Evolutionary conservation across 2,329 filamentous ascomycete species (phyloP), one percentile per base, ranked within the genome.

Genomic region (Penicillium sumatraense): DNA sequence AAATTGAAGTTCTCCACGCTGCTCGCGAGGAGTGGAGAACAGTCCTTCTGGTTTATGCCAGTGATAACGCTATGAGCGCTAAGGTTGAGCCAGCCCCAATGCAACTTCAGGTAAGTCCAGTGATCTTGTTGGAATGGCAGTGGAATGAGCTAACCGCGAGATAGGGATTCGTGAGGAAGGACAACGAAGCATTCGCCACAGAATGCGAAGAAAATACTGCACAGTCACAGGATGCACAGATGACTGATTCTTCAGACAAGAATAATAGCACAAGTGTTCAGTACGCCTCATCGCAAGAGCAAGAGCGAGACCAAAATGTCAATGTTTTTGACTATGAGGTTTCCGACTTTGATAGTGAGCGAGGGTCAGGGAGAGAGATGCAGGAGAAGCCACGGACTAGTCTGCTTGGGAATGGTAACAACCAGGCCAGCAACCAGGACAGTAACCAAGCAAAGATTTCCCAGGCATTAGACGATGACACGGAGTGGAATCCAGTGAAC

Each of bases 11-110:
- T 9, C 76, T 87, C 49, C 72, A 78, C 60, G 75, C 83, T 59
- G 80, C 81, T 50, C 76, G 75, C 21, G 75, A 79, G 31, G 83
- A 86, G 60, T 77, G 78, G 49, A 76, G 71, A 27, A 78, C 75
- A 8, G 82, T 80, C 2, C 68, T 88, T 1, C 76, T 88, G 9
- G 80, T 88, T 2, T 88, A 87, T 65, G 85, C 84, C 18, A 84
- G 79, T 61, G 78, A 82, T 20, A 72, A 72, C 52, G 78, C 79
- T 18, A 64, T 80, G 53, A 67, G 66, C 21, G 69, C 71, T 45
- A 60, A 65, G 41, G 66, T 65, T 18, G 68, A 65, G 7, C 60
- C 68, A 27, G 59, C 71, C 23, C 75, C 75, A 1, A 51, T 65
- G 20, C 62, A 72, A 46, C 68, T 80, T 49, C 69, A 74, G 64